Evolutionary conservation across 1,284 basidiomycete genomes (phyloP).

Genomic region (Pholiota adiposa): DNA sequence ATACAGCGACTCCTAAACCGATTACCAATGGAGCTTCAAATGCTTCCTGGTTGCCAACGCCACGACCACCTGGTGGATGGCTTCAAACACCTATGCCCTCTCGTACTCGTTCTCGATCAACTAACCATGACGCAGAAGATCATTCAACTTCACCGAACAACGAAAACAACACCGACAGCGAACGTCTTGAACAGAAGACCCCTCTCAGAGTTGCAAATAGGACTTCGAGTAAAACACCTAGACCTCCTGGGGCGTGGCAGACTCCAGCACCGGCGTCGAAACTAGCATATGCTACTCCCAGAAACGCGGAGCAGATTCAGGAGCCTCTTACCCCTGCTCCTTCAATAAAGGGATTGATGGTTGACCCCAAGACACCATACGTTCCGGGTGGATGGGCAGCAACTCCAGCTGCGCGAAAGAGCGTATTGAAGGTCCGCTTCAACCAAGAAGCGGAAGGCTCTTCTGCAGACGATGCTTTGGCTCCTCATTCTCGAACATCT

Average conservation of each 20-base stretch:
- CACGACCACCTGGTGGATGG: constrained; percentile 37
- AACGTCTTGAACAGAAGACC: constrained; percentile 1
- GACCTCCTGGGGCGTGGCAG: constrained; percentile 72
- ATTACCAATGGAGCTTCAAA: background rate
- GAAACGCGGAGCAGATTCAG: constrained; percentile 8
- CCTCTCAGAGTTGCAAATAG: background rate
- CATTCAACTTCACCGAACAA: background rate
- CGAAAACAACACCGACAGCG: background rate
- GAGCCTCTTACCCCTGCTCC: constrained; percentile 45
- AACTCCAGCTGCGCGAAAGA: constrained; percentile 60
- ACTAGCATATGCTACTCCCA: background rate
- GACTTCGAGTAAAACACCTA: constrained; percentile 57
- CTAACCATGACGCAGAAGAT: background rate
- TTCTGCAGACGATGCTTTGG: background rate
- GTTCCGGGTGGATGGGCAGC: constrained; percentile 72
- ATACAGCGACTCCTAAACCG: constrained; percentile 5
- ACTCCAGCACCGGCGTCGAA: constrained; percentile 47
- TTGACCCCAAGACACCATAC: constrained; percentile 62
- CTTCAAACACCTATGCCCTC: constrained; percentile 31
- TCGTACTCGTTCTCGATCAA: background rate
- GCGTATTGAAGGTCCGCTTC: constrained; percentile 65
- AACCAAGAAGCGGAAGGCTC: constrained; percentile 43
- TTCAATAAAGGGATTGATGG: constrained; percentile 45
- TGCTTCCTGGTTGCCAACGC: constrained; percentile 28
- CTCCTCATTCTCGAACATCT: background rate